Evolutionary conservation across 2,329 filamentous ascomycete genomes (phyloP).

Genomic region (Didymella pinodella): DNA sequence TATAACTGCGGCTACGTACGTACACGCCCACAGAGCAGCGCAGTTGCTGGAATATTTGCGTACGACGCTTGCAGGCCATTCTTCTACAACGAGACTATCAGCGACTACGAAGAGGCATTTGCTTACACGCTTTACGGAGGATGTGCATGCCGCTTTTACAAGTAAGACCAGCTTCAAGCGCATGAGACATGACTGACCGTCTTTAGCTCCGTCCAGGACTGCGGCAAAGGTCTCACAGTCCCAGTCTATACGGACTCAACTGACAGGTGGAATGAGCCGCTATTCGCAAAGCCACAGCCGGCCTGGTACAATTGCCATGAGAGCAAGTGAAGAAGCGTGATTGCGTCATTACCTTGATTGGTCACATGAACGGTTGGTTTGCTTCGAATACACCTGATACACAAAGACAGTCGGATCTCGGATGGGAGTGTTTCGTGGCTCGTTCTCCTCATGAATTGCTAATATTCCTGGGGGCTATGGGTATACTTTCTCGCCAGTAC

Average conservation of each 20-base stretch:
- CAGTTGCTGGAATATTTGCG: conserved; percentile 11
- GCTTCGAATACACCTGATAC: too few relatives aligned
- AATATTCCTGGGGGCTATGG: neutral
- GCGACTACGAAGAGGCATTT: conserved; percentile 16
- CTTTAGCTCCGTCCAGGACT: conserved; percentile 3
- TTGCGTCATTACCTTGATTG: neutral
- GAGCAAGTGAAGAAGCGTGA: neutral
- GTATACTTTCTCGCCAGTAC: neutral
- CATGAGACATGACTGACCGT: neutral
- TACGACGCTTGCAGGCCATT: conserved; percentile 5
- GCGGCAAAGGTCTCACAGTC: neutral
- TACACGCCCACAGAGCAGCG: conserved; percentile 16
- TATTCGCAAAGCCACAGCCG: conserved; percentile 23
- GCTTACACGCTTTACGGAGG: conserved; percentile 19
- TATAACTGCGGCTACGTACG: conserved; percentile 22
- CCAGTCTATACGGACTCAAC: conserved; percentile 17
- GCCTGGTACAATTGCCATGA: conserved; percentile 25
- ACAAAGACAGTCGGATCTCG: neutral
- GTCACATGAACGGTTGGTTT: neutral
- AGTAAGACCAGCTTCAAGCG: neutral
- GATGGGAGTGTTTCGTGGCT: neutral
- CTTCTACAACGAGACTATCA: conserved; percentile 17
- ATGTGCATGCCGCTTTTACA: conserved; percentile 17
- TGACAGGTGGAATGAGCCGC: conserved; percentile 16
- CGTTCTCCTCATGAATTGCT: neutral